Evolutionary conservation across 2,329 filamentous ascomycete genomes (phyloP).

Genomic region (Alternaria sp.): DNA sequence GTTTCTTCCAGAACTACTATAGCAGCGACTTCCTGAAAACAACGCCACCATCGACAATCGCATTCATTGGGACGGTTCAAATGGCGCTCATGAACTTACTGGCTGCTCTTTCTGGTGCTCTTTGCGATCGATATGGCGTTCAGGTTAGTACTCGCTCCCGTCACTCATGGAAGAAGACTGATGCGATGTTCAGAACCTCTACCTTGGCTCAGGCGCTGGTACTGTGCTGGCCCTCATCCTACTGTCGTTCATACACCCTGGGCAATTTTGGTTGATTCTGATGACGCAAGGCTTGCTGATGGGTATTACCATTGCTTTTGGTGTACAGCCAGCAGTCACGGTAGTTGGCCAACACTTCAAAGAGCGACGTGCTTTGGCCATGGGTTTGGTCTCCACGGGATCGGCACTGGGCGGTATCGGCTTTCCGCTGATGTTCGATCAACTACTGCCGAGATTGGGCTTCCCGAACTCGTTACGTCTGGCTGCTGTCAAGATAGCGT

Average conservation of each 20-base stretch:
- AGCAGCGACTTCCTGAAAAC: conserved; percentile 40
- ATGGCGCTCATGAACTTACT: conserved; percentile 57
- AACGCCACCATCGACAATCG: conserved; percentile 45
- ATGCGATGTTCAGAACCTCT: conserved; percentile 33
- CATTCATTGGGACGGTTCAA: conserved; percentile 54
- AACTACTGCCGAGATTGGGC: conserved; percentile 61
- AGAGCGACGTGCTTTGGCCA: conserved; percentile 50
- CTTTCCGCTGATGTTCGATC: conserved; percentile 63
- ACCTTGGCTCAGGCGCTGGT: conserved; percentile 33
- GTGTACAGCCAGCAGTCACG: conserved; percentile 52
- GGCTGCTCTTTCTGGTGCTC: conserved; percentile 65
- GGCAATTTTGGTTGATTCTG: conserved; percentile 51
- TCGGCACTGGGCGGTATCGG: conserved; percentile 57
- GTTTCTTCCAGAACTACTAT: conserved; percentile 56
- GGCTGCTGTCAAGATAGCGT: conserved; percentile 60
- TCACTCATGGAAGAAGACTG: not conserved
- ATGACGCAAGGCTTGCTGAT: conserved; percentile 54
- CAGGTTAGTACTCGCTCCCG: conserved; percentile 45
- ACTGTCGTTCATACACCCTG: conserved; percentile 32
- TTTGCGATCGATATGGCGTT: conserved; percentile 68
- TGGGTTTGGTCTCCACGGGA: conserved; percentile 52
- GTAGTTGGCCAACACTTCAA: conserved; percentile 53
- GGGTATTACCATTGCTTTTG: conserved; percentile 51
- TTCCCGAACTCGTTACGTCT: conserved; percentile 68
- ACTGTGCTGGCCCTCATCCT: conserved; percentile 26